phyloP scores from a whole-genome alignment of 2,329 filamentous ascomycete species.

The Chalara sp. region DNA sequence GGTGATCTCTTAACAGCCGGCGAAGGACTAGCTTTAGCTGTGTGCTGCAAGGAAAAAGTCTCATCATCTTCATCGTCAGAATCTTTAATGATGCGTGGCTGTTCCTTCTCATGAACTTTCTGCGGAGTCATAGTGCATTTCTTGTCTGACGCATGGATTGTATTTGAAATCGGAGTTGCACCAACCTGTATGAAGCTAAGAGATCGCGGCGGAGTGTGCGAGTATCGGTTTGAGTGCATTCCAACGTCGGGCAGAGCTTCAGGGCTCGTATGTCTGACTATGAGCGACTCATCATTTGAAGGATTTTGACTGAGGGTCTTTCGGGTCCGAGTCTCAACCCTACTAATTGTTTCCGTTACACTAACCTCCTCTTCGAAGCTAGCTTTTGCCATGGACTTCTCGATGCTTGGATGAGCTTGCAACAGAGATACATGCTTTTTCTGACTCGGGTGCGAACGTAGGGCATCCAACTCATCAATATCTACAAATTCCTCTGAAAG shows the following conservation, averaged over 20 bases:
- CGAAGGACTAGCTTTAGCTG: conserved; percentile 10
- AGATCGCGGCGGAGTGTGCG: neutral
- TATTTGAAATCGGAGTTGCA: conserved; percentile 14
- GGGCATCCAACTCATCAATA: conserved; percentile 21
- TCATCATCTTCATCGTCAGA: conserved; percentile 24
- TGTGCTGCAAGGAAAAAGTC: conserved; percentile 13
- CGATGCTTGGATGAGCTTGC: conserved; percentile 8
- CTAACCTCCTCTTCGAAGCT: conserved; percentile 12
- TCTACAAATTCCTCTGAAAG: conserved; percentile 23
- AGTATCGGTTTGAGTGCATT: neutral
- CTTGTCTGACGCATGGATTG: no score
- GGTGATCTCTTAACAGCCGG: conserved; percentile 13
- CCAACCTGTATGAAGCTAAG: conserved; percentile 15
- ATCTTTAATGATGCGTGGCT: conserved; percentile 18
- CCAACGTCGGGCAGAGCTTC: neutral
- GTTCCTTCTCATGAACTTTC: conserved; percentile 3
- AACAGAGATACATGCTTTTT: neutral
- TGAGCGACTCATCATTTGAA: conserved; percentile 7
- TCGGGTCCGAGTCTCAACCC: conserved; percentile 19
- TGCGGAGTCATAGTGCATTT: neutral
- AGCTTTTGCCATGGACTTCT: conserved; percentile 5
- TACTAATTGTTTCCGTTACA: conserved; percentile 20
- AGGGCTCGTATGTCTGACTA: neutral
- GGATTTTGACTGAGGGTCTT: conserved; percentile 19
- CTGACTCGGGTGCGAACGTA: conserved; percentile 3